Conservation (phyloP, 192 early-diverging fungal species). For the Coemansia sp. region DNA sequence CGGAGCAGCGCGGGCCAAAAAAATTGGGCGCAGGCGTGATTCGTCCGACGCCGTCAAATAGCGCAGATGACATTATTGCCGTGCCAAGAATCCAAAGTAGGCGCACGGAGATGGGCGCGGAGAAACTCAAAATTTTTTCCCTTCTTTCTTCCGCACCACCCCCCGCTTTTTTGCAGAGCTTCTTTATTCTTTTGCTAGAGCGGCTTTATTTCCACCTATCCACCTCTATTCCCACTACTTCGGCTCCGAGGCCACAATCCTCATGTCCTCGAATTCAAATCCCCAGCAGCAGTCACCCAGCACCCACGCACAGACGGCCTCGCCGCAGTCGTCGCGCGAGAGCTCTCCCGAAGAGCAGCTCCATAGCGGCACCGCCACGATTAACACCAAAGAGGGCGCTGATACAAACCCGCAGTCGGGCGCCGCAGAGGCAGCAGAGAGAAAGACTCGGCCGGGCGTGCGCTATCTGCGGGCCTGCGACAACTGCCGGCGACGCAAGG, state of each 20-base stretch:
- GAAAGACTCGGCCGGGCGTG: neutral
- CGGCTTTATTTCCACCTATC: neutral
- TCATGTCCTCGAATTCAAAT: too few species aligned
- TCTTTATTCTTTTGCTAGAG: neutral
- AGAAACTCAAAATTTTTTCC: too few species aligned
- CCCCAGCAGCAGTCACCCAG: too few species aligned
- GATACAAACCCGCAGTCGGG: neutral
- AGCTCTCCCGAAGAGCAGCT: slow-evolving; percentile 14
- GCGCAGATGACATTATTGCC: too few species aligned
- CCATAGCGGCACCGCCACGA: too few species aligned
- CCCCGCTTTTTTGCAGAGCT: slow-evolving; percentile 1
- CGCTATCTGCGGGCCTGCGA: slow-evolving; percentile 50
- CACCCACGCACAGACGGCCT: too few species aligned
- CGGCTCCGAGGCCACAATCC: too few species aligned
- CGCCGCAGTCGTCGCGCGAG: slow-evolving; percentile 22
- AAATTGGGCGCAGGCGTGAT: too few species aligned
- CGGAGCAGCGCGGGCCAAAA: too few species aligned
- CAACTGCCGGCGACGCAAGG: slow-evolving; percentile 49
- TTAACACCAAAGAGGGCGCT: neutral
- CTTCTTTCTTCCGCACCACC: neutral
- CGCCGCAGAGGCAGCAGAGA: neutral
- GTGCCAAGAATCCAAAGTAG: too few species aligned
- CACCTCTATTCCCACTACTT: neutral
- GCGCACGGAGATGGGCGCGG: too few species aligned
- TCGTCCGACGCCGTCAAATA: too few species aligned